Conservation (phyloP, 2,329 filamentous ascomycete species). For the Helotiales sp. region DNA sequence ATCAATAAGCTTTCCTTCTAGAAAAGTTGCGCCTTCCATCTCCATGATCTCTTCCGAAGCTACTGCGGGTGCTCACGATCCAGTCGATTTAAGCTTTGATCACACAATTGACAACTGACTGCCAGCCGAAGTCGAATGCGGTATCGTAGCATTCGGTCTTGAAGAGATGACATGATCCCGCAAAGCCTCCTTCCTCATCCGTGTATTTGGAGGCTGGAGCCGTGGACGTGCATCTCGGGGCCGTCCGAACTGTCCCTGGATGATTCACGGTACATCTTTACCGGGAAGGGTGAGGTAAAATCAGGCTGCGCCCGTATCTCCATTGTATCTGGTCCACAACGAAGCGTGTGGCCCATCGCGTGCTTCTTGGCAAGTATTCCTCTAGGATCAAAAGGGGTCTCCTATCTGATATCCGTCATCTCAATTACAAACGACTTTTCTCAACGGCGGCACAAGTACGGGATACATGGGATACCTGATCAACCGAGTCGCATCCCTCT, state of each 20-base stretch:
- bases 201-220: not conserved
- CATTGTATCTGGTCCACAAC: not conserved
- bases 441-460: not conserved
- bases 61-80: not conserved
- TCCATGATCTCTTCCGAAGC: not conserved
- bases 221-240: not conserved
- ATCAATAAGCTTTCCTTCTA: constrained; percentile 1
- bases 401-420: not conserved
- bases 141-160: not conserved
- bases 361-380: not conserved
- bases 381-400: not conserved
- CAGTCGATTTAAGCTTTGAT: not conserved
- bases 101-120: not conserved
- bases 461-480: not conserved
- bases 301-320: not conserved
- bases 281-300: not conserved
- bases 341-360: not conserved
- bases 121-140: not conserved
- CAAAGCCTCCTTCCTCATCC: not conserved
- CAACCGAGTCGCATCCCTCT: not conserved
- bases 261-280: not conserved
- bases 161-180: not conserved
- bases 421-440: not conserved
- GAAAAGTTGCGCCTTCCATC: not conserved
- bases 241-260: not conserved